phyloP scores from a whole-genome alignment of 2,329 filamentous ascomycete genomes.

The Paecilomyces fulvus region DNA sequence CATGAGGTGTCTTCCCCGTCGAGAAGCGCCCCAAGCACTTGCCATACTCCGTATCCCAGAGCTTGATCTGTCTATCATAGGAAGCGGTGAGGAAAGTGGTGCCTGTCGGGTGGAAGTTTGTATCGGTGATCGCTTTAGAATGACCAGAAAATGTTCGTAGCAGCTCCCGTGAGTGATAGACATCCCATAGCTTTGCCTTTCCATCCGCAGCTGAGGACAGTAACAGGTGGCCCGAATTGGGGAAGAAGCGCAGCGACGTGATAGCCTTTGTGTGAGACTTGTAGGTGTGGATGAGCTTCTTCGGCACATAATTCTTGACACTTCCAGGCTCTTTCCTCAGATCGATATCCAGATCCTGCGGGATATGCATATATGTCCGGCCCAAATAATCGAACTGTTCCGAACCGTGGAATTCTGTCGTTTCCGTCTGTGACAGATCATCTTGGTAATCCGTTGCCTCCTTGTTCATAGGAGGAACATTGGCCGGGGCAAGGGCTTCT shows the following conservation, averaged over 20 bases:
- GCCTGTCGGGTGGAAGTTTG: conserved; percentile 75
- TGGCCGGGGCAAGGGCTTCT: conserved; percentile 40
- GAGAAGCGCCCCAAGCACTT: conserved; percentile 80
- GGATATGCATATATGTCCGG: conserved; percentile 94
- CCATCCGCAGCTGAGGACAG: conserved; percentile 84
- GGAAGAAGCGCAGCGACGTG: conserved; percentile 84
- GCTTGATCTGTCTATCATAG: conserved; percentile 91
- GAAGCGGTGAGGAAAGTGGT: conserved; percentile 82
- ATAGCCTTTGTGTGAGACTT: conserved; percentile 78
- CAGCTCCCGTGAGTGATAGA: conserved; percentile 81
- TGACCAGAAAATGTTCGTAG: conserved; percentile 89
- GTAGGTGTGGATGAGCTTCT: conserved; percentile 88
- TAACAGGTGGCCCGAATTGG: conserved; percentile 74
- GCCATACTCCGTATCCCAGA: conserved; percentile 97
- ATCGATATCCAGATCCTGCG: conserved; percentile 80
- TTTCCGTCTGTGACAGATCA: conserved; percentile 61
- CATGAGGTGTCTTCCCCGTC: conserved; percentile 90
- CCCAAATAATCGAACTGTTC: conserved; percentile 88
- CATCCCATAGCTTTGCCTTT: conserved; percentile 89
- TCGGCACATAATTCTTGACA: conserved; percentile 83
- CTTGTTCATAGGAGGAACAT: conserved; percentile 43
- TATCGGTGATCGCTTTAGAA: conserved; percentile 79
- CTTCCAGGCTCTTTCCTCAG: conserved; percentile 72
- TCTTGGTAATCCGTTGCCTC: conserved; percentile 42
- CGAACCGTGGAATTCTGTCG: conserved; percentile 75